Evolutionary conservation across 352 stramenopile species (phyloP), one percentile per base, ranked within the genome.

Genomic region (Thraustotheca clavata): DNA sequence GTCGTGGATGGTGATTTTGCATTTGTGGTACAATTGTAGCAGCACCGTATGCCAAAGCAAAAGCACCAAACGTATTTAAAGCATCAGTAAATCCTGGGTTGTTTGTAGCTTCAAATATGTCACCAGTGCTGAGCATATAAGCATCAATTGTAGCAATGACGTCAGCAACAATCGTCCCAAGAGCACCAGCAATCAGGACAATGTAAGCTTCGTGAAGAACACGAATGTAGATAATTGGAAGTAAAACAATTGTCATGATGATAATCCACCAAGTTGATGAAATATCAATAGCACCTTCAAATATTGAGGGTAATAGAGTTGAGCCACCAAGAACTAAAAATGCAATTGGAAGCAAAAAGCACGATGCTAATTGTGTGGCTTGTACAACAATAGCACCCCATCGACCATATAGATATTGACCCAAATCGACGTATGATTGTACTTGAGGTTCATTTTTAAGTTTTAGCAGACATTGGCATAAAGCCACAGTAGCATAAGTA

Each of bases 261-360:
- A 86, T 20, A 71, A 88, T 89, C 76, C 80, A 89, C 36, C 84
- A 66, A 9, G 76, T 87, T 2, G 74, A 69, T n/a, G 31, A 73
- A 62, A 67, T 48, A 9, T 55, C 59, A 2, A 65, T 46, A 0
- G 70, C 70, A 9, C 65, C 79, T 11, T 79, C 69, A 36, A 89
- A 80, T 4, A 87, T 71, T 43, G 72, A 71, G 4, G 80, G 80
- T 5, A 89, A 59, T 16, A 89, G 62, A 33, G 72, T 77, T 6
- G 74, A 84, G 14, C 80, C 78, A 2, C 78, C 80, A 2, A 89
- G 62, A 61, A 89, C 80, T 22, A 89, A 69, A 67, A 88, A 89
- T 16, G 80, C 80, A 34, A 89, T 83, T 31, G 80, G 80, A 16
- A 73, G 81, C 27, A 89, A 69, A 50, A 87, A 85, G 54, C 78